Evolutionary conservation across 2,329 filamentous ascomycete genomes (phyloP), one percentile per base, ranked within the genome.

Genomic region (Penicillium vulpinum): DNA sequence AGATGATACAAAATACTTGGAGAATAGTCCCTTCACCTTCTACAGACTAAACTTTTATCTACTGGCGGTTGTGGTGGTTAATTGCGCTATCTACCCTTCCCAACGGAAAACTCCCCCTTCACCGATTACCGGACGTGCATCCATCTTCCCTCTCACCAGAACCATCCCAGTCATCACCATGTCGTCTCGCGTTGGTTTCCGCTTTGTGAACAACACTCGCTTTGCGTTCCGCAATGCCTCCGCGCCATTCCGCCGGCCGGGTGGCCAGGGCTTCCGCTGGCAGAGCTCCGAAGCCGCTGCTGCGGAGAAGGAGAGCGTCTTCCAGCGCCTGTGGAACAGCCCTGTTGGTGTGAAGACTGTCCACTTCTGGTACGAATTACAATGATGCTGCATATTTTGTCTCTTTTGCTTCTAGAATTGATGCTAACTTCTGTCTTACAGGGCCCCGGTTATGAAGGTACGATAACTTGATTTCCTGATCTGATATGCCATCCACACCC

Each of bases 391-490:
- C 5, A n/a, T 31, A 1, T 15, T 16, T 31, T 35, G 24, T 21
- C 15, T 5, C 5, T 13, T 13, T 22, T 10, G 16, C 11, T 7
- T 9, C 28, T 18, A 5, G 43, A 44, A 47, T 50, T 22, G 35
- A 58, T 48, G 53, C 61, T 68, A 57, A 69, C 43, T 24, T 44
- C 45, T 35, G 35, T 52, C 39, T 58, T 36, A 45, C 66, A 93
- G 90, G 91, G 92, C 93, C 43, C 93, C 93, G 57, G 88, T 97
- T 65, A 96, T 97, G 92, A 97, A 87, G 81, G 84, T 86, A 78
- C 65, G 70, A 61, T 51, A 48, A 57, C 48, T 56, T 38, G 31
- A 60, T 47, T 53, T 45, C 35, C 50, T 24, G 22, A 22, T 29
- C 26, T 51, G 40, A 60, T 56, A 55, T 49, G 31, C 54, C 15